These are phyloP conservation scores for Xylaria flabelliformis DNA, from an alignment of 495 filamentous ascomycete species.

Conservation along the genomic window DNA sequence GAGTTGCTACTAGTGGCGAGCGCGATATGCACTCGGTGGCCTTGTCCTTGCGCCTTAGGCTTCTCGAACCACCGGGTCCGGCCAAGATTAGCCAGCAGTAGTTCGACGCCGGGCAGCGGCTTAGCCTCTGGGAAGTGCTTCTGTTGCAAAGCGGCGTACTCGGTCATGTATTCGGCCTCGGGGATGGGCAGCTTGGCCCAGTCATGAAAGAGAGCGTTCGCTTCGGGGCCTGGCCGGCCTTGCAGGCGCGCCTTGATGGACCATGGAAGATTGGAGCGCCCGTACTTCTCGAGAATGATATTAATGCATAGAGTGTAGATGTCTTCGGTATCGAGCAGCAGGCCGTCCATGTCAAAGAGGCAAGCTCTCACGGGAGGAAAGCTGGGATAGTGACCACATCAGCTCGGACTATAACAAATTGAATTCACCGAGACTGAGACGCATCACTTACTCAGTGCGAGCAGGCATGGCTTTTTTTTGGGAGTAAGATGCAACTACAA, in stretches of 20 bases:
- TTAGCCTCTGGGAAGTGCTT: conserved; percentile 73
- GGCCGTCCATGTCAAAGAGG: conserved; percentile 98
- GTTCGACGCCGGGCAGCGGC: conserved; percentile 79
- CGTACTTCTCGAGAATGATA: conserved; percentile 75
- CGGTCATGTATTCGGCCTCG: conserved; percentile 64
- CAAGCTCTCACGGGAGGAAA: conserved; percentile 85
- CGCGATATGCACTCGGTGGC: conserved; percentile 73
- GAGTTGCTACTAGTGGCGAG: conserved; percentile 81
- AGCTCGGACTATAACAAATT: conserved; percentile 18
- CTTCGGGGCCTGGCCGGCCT: conserved; percentile 82
- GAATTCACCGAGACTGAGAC: not conserved
- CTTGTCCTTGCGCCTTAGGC: conserved; percentile 31
- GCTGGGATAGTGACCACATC: conserved; percentile 46
- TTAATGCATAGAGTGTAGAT: conserved; percentile 87
- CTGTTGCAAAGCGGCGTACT: conserved; percentile 66
- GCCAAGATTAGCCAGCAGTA: conserved; percentile 65
- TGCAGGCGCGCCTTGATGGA: conserved; percentile 92
- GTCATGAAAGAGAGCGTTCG: conserved; percentile 56
- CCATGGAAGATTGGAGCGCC: conserved; percentile 81
- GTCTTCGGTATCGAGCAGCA: conserved; percentile 93
- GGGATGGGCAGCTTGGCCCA: conserved; percentile 90
- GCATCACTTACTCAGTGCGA: conserved; percentile 47
- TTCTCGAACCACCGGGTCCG: conserved; percentile 53
- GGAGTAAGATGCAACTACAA: not conserved
- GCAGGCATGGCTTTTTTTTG: conserved; percentile 45